Evolutionary conservation across 345 rosid genomes (phyloP).

Genomic region (Iberis pinnata): DNA sequence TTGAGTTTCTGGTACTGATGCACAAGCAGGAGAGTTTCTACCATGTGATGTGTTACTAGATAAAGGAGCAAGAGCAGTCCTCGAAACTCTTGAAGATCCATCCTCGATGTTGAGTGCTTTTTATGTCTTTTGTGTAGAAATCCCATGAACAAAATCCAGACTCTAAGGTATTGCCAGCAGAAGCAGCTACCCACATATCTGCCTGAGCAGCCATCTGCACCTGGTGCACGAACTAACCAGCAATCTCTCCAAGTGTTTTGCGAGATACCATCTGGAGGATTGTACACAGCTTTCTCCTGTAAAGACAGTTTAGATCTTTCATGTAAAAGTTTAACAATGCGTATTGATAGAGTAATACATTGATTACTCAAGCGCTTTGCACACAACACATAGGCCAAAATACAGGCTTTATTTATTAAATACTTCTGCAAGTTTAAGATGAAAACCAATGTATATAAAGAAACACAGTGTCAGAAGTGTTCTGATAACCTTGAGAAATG

Average conservation of each 20-base stretch:
- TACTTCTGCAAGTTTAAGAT: no score
- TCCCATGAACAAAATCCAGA: conserved; percentile 99
- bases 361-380: neutral
- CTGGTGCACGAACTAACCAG: conserved; percentile 90
- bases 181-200: conserved; percentile 89
- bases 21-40: conserved; percentile 45
- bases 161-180: conserved; percentile 82
- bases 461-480: neutral
- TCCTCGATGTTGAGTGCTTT: conserved; percentile 61
- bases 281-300: conserved; percentile 83
- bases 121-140: conserved; percentile 74
- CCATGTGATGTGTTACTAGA: conserved; percentile 41
- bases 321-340: conserved; percentile 6
- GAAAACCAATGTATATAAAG: neutral
- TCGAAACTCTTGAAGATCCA: conserved; percentile 45
- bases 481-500: neutral
- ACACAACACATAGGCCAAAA: conserved; percentile 2
- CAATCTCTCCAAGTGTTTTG: conserved; percentile 87
- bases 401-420: no score
- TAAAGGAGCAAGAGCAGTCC: conserved; percentile 73
- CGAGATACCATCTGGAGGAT: conserved; percentile 56
- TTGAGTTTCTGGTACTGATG: conserved; percentile 47
- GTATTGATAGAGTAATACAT: neutral
- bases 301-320: conserved; percentile 9
- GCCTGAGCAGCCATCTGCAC: conserved; percentile 90